Evolutionary conservation across 371 early-diverging fungal genomes (phyloP), one percentile per base, ranked within the genome.

Genomic region (Mucor piriformis): DNA sequence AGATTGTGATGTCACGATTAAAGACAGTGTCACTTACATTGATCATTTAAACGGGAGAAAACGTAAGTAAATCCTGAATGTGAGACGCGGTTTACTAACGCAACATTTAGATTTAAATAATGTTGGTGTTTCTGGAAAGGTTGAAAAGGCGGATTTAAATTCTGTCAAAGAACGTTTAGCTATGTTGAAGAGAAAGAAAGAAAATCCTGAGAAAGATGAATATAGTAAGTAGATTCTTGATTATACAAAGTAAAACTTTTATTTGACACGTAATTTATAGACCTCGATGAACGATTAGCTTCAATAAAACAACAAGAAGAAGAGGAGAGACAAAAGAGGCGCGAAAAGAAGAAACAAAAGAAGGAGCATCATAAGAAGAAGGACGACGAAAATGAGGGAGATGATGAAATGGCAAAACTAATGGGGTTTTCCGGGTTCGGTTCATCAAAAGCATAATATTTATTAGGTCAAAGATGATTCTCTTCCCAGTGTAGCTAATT

Each of bases 41-140:
- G 96, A 95, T 65, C 96, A 97, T 59, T 88, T 93, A 57, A 97
- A 95, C 70, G 94, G 95, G 44, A 81, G 82, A 64, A 90, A 92
- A 57, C 97, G 90, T 90, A 76, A 66, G 83, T 72, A n/a, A 27
- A 34, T 2, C 15, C 2, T 20, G n/a, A n/a, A n/a, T n/a, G n/a
- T n/a, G n/a, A n/a, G n/a, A n/a, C n/a, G n/a, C n/a, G n/a, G n/a
- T n/a, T 23, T 13, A 24, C 11, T 25, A 15, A 6, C 33, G 5
- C 7, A 23, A 15, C n/a, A 2, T 27, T 12, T 61, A 80, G 81
- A 81, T 73, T 72, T 77, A 66, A 54, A 40, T 42, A 73, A 73
- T 49, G 64, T 93, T 16, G 93, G 94, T 34, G 77, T 89, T 56
- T 82, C 89, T 2, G 87, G 89, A 80, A 90, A 89, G 55, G 92